Percentiles rank a stretch among this genome's conserved stretches.
Conservation (phyloP, 2,329 filamentous ascomycete genomes). For the Neospermospora avenae region DNA sequence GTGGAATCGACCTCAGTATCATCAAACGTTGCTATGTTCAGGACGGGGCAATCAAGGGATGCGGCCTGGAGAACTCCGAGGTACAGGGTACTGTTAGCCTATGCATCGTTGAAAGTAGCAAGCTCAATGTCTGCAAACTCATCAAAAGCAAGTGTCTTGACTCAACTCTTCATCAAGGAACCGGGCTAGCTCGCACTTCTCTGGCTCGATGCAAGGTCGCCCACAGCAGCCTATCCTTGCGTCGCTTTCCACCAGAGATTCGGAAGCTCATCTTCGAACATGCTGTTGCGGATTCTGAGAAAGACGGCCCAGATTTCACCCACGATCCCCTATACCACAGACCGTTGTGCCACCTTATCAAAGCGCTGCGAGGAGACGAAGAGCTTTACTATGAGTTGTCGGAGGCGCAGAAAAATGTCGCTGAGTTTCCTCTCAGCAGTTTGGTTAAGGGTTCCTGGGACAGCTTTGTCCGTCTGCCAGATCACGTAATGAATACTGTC, state of each 20-base stretch:
- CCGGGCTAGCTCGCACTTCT: background rate
- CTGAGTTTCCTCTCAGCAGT: too few relatives aligned
- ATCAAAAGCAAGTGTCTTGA: background rate
- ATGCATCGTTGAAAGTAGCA: background rate
- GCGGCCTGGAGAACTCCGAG: background rate
- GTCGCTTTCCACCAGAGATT: background rate
- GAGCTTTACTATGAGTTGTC: background rate
- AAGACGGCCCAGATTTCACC: too few relatives aligned
- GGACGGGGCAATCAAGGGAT: background rate
- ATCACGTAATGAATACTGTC: too few relatives aligned
- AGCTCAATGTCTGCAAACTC: background rate
- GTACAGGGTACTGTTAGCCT: background rate
- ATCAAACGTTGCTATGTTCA: background rate
- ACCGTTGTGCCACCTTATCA: background rate
- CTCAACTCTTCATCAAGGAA: background rate
- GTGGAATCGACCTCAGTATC: background rate
- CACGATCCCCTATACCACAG: too few relatives aligned
- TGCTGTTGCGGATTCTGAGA: too few relatives aligned
- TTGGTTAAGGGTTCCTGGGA: too few relatives aligned
- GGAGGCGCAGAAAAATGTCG: background rate
- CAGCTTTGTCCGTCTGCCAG: too few relatives aligned
- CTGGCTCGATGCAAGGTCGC: too few relatives aligned
- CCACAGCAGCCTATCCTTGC: background rate
- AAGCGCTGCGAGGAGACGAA: background rate
- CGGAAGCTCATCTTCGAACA: background rate